Evolutionary conservation across 306 rosid genomes (phyloP).

Genomic region (Rosa multiflora): DNA sequence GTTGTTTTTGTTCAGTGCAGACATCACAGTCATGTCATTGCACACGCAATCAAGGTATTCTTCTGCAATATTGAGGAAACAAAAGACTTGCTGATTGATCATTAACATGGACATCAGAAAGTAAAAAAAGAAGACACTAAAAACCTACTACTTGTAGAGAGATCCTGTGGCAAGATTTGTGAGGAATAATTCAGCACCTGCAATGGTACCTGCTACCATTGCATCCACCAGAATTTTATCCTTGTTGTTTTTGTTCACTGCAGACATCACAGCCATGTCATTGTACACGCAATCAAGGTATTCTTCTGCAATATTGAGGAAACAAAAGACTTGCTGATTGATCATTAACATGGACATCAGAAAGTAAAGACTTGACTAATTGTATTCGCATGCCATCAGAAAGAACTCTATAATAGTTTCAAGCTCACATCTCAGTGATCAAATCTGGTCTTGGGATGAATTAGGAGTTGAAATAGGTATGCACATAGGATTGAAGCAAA

Average conservation of each 20-base stretch:
- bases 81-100: no score
- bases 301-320: constrained; percentile 58
- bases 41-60: no score
- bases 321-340: constrained; percentile 6
- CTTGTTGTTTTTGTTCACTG: constrained; percentile 31
- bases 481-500: background rate
- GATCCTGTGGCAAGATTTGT: constrained; percentile 46
- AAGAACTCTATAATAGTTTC: background rate
- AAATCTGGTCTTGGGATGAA: background rate
- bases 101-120: no score
- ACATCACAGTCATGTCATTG: no score
- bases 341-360: background rate
- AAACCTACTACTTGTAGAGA: background rate
- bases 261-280: constrained; percentile 70
- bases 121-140: background rate
- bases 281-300: constrained; percentile 78
- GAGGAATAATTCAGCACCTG: constrained; percentile 72
- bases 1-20: no score
- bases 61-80: no score
- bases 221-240: constrained; percentile 66
- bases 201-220: constrained; percentile 74
- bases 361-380: background rate
- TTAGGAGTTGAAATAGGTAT: background rate
- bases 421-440: background rate
- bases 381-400: background rate